Evolutionary conservation across 306 rosid genomes (phyloP).

Genomic region (Psophocarpus tetragonolobus): DNA sequence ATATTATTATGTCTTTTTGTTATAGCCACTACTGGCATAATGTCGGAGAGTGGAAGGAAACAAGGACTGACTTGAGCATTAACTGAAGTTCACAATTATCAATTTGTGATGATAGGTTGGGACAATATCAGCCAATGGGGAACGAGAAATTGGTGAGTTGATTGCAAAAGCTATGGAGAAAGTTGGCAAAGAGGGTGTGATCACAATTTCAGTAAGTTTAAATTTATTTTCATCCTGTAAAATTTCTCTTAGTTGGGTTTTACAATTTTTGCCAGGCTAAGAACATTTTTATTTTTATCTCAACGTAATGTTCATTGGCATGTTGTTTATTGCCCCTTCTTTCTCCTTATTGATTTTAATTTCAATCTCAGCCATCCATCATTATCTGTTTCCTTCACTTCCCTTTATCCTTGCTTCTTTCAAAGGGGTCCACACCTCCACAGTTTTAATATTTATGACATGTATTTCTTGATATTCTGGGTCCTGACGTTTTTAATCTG

Average conservation of each 20-base stretch:
- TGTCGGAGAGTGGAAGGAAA: not conserved
- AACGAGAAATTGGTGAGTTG: constrained; percentile 96
- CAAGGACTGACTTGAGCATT: not conserved
- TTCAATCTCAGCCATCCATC: not conserved
- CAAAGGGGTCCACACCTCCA: not conserved
- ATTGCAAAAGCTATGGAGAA: constrained; percentile 99
- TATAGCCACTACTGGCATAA: not conserved
- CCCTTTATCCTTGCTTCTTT: not conserved
- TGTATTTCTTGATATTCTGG: not conserved
- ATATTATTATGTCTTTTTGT: not conserved
- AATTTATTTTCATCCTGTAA: not conserved
- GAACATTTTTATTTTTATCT: not conserved
- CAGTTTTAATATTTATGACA: not conserved
- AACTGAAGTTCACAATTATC: not conserved
- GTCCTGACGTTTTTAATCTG: constrained; percentile 13
- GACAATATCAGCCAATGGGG: constrained; percentile 96
- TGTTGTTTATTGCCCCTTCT: too few relatives aligned
- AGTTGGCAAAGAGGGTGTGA: constrained; percentile 99
- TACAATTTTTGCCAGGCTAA: not conserved
- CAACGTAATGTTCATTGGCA: too few relatives aligned
- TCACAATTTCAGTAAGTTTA: constrained; percentile 85
- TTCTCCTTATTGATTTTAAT: not conserved
- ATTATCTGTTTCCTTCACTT: not conserved
- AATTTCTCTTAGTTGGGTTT: not conserved
- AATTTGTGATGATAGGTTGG: constrained; percentile 63